These are phyloP conservation scores for Acer campestre DNA, from an alignment of 345 rosid genomes.

Conservation along the genomic window DNA sequence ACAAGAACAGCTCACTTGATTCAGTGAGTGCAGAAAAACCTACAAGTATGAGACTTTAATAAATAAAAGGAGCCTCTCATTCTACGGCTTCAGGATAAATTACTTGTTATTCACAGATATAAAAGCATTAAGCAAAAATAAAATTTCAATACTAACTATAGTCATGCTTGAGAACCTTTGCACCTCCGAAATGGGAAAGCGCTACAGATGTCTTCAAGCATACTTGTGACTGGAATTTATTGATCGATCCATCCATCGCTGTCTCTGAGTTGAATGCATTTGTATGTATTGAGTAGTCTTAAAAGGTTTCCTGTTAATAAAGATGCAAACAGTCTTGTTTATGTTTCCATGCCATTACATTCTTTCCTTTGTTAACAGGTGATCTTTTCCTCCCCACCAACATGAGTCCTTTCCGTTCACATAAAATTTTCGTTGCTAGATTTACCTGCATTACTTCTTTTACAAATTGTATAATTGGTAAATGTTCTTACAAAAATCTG, in stretches of 20 bases:
- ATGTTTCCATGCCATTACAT: background rate
- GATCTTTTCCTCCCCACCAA: constrained; percentile 9
- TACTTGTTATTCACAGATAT: constrained; percentile 1
- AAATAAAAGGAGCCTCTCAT: too few species aligned
- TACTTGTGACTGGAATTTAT: constrained; percentile 11
- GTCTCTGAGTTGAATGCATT: constrained; percentile 5
- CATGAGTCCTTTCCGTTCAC: constrained; percentile 13
- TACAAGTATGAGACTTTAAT: background rate
- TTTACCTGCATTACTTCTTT: constrained; percentile 43
- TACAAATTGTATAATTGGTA: constrained; percentile 8
- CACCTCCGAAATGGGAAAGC: constrained; percentile 1
- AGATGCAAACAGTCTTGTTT: background rate
- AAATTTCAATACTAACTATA: constrained; percentile 13
- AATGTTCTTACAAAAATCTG: constrained; percentile 10
- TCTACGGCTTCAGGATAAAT: background rate
- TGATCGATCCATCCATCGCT: background rate
- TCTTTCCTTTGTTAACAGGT: background rate
- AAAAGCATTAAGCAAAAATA: background rate
- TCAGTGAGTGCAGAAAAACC: background rate
- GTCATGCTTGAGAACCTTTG: constrained; percentile 15
- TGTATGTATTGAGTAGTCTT: background rate
- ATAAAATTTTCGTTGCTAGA: constrained; percentile 21
- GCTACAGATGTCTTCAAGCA: constrained; percentile 14
- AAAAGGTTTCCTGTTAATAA: background rate
- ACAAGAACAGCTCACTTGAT: background rate